Evolutionary conservation across 176 grass and related monocot species (phyloP).

Genomic region (Musa beccarii): DNA sequence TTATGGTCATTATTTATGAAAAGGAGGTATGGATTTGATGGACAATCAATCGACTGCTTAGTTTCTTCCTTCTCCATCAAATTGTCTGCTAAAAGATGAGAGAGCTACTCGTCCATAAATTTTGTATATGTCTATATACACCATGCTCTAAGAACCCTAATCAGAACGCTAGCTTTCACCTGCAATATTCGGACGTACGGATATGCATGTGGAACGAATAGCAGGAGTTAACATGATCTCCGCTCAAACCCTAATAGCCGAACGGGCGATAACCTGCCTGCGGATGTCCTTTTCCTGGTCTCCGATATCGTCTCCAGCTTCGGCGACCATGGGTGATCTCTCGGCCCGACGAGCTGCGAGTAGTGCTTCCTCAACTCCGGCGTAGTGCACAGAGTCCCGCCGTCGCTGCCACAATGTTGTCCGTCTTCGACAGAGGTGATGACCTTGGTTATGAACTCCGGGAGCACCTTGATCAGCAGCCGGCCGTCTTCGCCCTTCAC

Average conservation of each 20-base stretch:
- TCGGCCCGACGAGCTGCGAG: slow-evolving; percentile 47
- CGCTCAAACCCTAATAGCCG: neutral
- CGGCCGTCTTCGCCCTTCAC: slow-evolving; percentile 46
- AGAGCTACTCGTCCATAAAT: too few species aligned
- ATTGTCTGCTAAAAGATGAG: too few species aligned
- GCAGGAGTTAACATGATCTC: neutral
- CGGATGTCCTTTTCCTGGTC: slow-evolving; percentile 16
- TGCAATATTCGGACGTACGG: too few species aligned
- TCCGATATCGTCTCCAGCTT: slow-evolving; percentile 65
- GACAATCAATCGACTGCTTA: too few species aligned
- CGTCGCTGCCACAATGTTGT: neutral
- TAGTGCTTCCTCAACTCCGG: slow-evolving; percentile 81
- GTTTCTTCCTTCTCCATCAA: too few species aligned
- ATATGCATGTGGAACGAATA: too few species aligned
- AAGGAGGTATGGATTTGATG: too few species aligned
- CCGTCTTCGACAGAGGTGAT: slow-evolving; percentile 27
- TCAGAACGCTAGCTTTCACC: too few species aligned
- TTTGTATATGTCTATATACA: too few species aligned
- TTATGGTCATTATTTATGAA: too few species aligned
- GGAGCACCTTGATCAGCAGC: slow-evolving; percentile 42
- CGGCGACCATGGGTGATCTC: slow-evolving; percentile 47
- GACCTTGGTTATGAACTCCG: slow-evolving; percentile 66
- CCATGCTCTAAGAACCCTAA: too few species aligned
- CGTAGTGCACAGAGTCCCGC: slow-evolving; percentile 43
- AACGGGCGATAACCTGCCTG: neutral